Conservation (phyloP, 2,329 filamentous ascomycete species). For the Sclerotinia spermophila region DNA sequence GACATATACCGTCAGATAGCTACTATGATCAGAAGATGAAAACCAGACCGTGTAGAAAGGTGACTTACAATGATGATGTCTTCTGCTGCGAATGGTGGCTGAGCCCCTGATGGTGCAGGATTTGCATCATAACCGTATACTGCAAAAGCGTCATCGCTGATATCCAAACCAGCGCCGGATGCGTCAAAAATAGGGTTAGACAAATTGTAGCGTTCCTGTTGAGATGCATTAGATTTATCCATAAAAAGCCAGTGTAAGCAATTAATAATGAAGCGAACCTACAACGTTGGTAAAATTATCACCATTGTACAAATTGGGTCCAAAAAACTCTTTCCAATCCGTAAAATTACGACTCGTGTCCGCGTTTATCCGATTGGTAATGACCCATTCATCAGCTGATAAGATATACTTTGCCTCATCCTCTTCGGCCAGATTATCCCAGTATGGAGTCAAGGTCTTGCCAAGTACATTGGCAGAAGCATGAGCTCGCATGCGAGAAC, state of each 20-base stretch:
- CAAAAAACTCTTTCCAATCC: conserved; percentile 28
- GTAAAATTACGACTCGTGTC: conserved; percentile 26
- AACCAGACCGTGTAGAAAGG: neutral
- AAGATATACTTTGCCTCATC: conserved; percentile 25
- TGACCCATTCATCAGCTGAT: conserved; percentile 27
- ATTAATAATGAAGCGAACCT: neutral
- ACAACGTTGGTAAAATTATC: conserved; percentile 29
- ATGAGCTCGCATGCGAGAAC: conserved; percentile 29
- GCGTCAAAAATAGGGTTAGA: conserved; percentile 27
- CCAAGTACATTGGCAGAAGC: conserved; percentile 27
- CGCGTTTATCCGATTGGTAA: conserved; percentile 25
- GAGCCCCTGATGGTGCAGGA: conserved; percentile 24
- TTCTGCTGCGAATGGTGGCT: conserved; percentile 39
- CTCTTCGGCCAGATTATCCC: conserved; percentile 22
- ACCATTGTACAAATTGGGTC: conserved; percentile 24
- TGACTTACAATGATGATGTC: conserved; percentile 40
- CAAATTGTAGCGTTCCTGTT: conserved; percentile 31
- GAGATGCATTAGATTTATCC: neutral
- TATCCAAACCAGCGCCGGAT: conserved; percentile 19
- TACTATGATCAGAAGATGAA: conserved; percentile 35
- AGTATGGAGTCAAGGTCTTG: conserved; percentile 26
- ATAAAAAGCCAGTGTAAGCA: neutral
- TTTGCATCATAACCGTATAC: conserved; percentile 33
- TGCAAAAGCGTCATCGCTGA: conserved; percentile 28
- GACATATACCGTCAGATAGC: conserved; percentile 57